A percentile compares a stretch with the other conserved stretches of the same genome.
Conservation (phyloP, 2,329 filamentous ascomycete genomes). For the Diaporthe citri region DNA sequence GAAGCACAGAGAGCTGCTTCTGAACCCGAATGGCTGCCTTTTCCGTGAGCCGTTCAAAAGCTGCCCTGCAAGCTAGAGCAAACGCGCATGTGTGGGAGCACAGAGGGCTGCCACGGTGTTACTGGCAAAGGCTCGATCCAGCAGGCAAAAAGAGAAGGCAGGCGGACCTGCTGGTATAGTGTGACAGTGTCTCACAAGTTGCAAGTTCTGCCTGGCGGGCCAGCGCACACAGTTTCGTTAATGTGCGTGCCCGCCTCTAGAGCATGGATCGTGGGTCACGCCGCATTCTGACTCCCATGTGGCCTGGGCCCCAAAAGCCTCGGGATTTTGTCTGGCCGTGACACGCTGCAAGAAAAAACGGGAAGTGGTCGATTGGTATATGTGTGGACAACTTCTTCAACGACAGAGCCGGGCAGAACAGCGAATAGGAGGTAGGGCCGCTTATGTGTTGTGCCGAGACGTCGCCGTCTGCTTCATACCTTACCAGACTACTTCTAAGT, state of each 20-base stretch:
- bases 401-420: neutral
- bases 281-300: neutral
- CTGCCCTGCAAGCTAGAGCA: neutral
- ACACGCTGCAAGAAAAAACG: neutral
- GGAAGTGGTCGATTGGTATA: neutral
- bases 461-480: neutral
- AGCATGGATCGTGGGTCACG: neutral
- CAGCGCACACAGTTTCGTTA: neutral
- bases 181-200: neutral
- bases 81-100: neutral
- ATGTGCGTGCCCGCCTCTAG: neutral
- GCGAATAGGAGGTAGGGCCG: neutral
- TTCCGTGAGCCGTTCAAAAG: neutral
- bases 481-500: neutral
- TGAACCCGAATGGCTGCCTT: neutral
- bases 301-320: neutral
- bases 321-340: neutral
- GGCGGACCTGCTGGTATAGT: neutral
- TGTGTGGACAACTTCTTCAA: neutral
- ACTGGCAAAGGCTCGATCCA: neutral
- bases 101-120: neutral
- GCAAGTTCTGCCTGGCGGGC: neutral
- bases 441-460: neutral
- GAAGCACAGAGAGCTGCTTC: neutral
- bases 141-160: neutral